phyloP scores from a whole-genome alignment of 2,329 filamentous ascomycete species.

The Ceratocystis albifundus region DNA sequence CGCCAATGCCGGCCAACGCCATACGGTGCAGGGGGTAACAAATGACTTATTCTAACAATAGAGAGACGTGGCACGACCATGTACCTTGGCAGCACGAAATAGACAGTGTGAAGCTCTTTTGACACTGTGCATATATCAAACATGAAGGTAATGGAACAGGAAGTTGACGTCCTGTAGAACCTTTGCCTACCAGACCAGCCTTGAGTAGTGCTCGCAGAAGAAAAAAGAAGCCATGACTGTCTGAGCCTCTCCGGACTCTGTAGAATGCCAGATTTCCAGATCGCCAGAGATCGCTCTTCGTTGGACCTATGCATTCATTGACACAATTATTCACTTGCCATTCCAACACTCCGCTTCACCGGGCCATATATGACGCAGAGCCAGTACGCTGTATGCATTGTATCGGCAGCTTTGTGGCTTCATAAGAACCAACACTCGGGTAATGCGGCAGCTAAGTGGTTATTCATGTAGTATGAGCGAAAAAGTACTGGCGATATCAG shows the following conservation, averaged over 20 bases:
- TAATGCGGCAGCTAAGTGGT: too few relatives aligned
- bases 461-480: too few relatives aligned
- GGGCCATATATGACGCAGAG: not conserved
- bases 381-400: not conserved
- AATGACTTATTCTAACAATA: slow-evolving; percentile 7
- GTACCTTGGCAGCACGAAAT: not conserved
- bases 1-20: not conserved
- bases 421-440: not conserved
- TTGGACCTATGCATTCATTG: not conserved
- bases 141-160: not conserved
- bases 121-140: not conserved
- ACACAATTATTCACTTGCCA: not conserved
- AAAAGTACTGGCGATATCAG: not conserved
- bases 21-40: not conserved
- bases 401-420: not conserved
- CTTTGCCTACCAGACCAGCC: not conserved
- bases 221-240: not conserved
- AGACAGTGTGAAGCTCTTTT: not conserved
- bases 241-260: too few relatives aligned
- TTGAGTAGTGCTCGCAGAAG: not conserved
- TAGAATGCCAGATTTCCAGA: too few relatives aligned
- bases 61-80: not conserved
- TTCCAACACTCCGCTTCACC: not conserved
- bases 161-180: not conserved
- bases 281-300: not conserved